phyloP scores from a whole-genome alignment of 2,329 filamentous ascomycete species.

The Fusarium sp. region DNA sequence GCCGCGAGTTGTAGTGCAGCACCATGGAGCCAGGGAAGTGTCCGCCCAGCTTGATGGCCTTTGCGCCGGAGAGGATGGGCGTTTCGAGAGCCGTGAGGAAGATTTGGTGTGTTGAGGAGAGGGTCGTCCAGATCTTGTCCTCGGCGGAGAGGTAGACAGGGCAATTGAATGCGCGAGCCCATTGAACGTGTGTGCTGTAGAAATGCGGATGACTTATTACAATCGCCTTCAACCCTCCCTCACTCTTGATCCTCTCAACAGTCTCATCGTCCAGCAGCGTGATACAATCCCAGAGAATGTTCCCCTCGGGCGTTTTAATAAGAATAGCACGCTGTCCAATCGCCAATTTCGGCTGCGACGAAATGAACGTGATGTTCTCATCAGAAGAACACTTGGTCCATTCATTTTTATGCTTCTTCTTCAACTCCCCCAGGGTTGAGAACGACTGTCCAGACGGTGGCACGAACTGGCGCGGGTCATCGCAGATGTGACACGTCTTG shows the following conservation, averaged over 20 bases:
- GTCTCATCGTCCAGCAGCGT: conserved; percentile 74
- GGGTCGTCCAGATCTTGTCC: conserved; percentile 71
- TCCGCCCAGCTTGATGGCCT: conserved; percentile 75
- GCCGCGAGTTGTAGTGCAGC: conserved; percentile 65
- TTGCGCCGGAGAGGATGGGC: conserved; percentile 54
- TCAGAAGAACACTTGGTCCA: conserved; percentile 60
- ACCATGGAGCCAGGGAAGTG: conserved; percentile 83
- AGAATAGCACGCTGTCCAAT: conserved; percentile 82
- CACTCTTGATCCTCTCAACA: conserved; percentile 61
- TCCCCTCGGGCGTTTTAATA: conserved; percentile 70
- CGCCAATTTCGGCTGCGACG: conserved; percentile 67
- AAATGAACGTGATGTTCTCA: conserved; percentile 56
- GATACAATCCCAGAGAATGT: conserved; percentile 83
- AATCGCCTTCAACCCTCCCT: conserved; percentile 76
- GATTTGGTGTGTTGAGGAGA: conserved; percentile 54
- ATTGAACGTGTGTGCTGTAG: conserved; percentile 79
- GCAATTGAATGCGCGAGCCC: conserved; percentile 74
- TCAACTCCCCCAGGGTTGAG: conserved; percentile 64
- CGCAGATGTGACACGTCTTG: conserved; percentile 74
- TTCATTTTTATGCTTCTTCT: conserved; percentile 60
- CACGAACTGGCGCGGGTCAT: conserved; percentile 77
- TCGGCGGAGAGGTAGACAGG: conserved; percentile 74
- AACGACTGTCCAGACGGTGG: conserved; percentile 67
- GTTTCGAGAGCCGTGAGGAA: conserved; percentile 58
- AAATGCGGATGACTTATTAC: conserved; percentile 85